These are phyloP conservation scores for Aureobasidium sp. DNA, from an alignment of 2,329 filamentous ascomycete species.

Conservation along the genomic window DNA sequence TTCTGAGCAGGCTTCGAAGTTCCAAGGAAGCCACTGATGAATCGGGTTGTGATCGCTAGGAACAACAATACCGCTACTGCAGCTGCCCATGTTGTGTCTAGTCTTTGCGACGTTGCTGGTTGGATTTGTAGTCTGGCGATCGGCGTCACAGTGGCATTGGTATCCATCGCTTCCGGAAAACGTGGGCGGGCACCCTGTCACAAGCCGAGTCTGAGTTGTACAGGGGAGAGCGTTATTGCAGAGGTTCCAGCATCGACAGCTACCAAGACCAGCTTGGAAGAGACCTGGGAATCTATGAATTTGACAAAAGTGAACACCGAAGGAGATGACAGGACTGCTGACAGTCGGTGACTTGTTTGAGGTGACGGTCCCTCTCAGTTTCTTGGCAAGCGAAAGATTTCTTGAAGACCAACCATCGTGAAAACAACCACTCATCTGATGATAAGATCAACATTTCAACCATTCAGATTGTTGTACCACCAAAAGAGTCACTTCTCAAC, in stretches of 20 bases:
- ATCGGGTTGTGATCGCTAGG: slow-evolving; percentile 15
- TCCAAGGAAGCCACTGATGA: slow-evolving; percentile 15
- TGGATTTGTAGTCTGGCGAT: background rate
- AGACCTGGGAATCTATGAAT: background rate
- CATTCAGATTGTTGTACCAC: background rate
- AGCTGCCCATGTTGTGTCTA: background rate
- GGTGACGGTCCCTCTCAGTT: background rate
- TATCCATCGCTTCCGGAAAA: background rate
- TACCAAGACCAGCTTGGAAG: background rate
- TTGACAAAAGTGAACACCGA: background rate
- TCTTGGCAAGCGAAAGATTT: slow-evolving; percentile 10
- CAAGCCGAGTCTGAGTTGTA: background rate
- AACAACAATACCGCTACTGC: background rate
- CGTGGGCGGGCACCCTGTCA: background rate
- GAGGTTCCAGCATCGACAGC: background rate
- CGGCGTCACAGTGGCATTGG: background rate
- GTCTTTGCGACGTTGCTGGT: background rate
- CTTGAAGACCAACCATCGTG: background rate
- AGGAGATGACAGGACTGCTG: background rate
- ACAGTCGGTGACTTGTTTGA: background rate
- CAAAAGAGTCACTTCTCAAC: background rate
- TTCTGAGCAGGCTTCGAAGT: slow-evolving; percentile 16
- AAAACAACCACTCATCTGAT: background rate
- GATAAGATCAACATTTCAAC: background rate
- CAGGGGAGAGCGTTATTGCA: background rate